phyloP scores from a whole-genome alignment of 208 protist genomes.

The Leishmania martiniquensis region DNA sequence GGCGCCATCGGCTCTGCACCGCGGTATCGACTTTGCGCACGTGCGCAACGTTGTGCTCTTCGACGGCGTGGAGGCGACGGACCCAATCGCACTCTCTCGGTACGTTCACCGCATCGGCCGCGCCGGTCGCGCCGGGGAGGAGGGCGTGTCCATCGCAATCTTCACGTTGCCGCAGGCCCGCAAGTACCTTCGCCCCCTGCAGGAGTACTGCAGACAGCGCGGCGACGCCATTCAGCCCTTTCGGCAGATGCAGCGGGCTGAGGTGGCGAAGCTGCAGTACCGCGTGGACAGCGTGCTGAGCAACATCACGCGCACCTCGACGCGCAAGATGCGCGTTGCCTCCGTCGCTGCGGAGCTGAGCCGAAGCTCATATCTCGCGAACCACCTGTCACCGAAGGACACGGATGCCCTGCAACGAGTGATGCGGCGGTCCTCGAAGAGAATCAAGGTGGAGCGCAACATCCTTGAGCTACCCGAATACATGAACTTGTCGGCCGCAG shows the following conservation, averaged over 20 bases:
- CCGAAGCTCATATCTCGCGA: slow-evolving; percentile 90
- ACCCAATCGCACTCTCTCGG: slow-evolving; percentile 74
- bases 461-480: slow-evolving; percentile 91
- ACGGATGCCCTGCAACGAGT: slow-evolving; percentile 85
- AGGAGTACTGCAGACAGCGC: slow-evolving; percentile 56
- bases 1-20: slow-evolving; percentile 77
- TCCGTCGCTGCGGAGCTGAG: slow-evolving; percentile 87
- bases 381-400: slow-evolving; percentile 92
- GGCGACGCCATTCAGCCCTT: slow-evolving; percentile 64
- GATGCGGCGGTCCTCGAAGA: slow-evolving; percentile 72
- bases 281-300: slow-evolving; percentile 82
- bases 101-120: slow-evolving; percentile 98
- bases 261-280: slow-evolving; percentile 86
- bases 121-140: slow-evolving; percentile 87
- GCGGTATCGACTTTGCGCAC: slow-evolving; percentile 97
- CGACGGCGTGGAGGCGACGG: slow-evolving; percentile 92
- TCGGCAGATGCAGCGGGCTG: slow-evolving; percentile 73
- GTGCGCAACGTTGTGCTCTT: slow-evolving; percentile 97
- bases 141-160: slow-evolving; percentile 92
- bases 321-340: slow-evolving; percentile 80
- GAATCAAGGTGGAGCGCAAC: slow-evolving; percentile 85
- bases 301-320: slow-evolving; percentile 76
- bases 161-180: slow-evolving; percentile 76
- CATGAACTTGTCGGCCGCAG: slow-evolving; percentile 75
- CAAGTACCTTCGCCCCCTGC: slow-evolving; percentile 55